phyloP scores from a whole-genome alignment of 2,329 filamentous ascomycete species.

The Dendryphion nanum region DNA sequence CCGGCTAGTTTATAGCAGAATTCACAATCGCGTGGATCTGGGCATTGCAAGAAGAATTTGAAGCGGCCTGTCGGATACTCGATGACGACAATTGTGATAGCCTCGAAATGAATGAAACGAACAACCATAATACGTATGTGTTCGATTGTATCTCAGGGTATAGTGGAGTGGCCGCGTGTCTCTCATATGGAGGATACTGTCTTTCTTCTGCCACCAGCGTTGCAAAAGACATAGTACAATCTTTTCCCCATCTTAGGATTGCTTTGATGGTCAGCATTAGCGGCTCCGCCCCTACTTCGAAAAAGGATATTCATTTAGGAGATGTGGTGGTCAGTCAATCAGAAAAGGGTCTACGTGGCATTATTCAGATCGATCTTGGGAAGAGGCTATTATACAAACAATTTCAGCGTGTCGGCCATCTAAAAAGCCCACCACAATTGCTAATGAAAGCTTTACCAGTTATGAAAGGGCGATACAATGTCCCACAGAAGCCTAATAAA shows the following conservation, averaged over 20 bases:
- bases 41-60: slow-evolving; percentile 37
- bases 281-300: slow-evolving; percentile 15
- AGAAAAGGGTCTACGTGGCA: neutral
- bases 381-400: neutral
- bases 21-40: slow-evolving; percentile 50
- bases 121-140: neutral
- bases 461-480: slow-evolving; percentile 4
- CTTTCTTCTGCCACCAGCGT: neutral
- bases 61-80: slow-evolving; percentile 41
- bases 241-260: slow-evolving; percentile 4
- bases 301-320: slow-evolving; percentile 20
- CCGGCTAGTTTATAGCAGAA: neutral
- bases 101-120: slow-evolving; percentile 1
- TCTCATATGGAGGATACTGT: neutral
- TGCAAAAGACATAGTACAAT: neutral
- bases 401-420: neutral
- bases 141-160: neutral
- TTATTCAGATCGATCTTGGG: neutral
- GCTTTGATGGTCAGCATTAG: slow-evolving; percentile 22
- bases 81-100: slow-evolving; percentile 34
- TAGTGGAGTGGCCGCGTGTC: neutral
- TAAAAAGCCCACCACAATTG: neutral
- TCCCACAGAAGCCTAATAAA: neutral
- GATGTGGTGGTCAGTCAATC: slow-evolving; percentile 21
- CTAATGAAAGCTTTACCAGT: neutral